Evolutionary conservation across 768 basidiomycete genomes (phyloP), one percentile per base, ranked within the genome.

Genomic region (Lactarius quietus): DNA sequence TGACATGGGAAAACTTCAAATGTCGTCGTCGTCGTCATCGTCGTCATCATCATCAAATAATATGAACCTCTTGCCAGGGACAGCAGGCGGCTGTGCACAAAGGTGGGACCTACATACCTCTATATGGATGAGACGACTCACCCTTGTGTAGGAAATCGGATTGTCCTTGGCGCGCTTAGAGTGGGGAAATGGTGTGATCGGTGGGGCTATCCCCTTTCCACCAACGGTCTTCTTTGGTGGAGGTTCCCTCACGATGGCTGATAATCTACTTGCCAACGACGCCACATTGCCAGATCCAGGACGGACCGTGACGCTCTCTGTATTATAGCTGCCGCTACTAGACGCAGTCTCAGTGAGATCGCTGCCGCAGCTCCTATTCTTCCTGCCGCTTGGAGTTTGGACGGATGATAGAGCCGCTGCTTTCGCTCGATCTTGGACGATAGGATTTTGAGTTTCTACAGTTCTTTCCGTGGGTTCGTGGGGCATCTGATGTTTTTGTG

Each of bases 1-100:
- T 39, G 35, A 43, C 48, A 18, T 62, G 61, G 51, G 57, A 57
- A 66, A 26, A n/a, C 26, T 8, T 63, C 54, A 68, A n/a, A 60
- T 45, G 20, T 68, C 65, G 8, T 53, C 63, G 38, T 67, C 66
- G n/a, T 69, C 60, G 20, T 70, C 74, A 0, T 73, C 74, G 2
- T 75, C 74, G n/a, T 73, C 72, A 29, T 75, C 72, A 35, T 72
- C 70, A 1, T 73, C 73, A 7, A 73, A 62, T 15, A 69, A 60
- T 0, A 76, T 74, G 64, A 74, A 76, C n/a, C 74, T 62, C 64
- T 76, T 76, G 1, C 70, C 67, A 15, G 67, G 66, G 26, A 62
- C 59, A 4, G 64, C 62, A 29, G 59, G 35, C 23, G 41, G 45
- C 59, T 67, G 48, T 20, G n/a, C 26, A 31, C n/a, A 33, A n/a